phyloP scores from a whole-genome alignment of 2,329 filamentous ascomycete species.

The Sclerotiophoma versabilis region DNA sequence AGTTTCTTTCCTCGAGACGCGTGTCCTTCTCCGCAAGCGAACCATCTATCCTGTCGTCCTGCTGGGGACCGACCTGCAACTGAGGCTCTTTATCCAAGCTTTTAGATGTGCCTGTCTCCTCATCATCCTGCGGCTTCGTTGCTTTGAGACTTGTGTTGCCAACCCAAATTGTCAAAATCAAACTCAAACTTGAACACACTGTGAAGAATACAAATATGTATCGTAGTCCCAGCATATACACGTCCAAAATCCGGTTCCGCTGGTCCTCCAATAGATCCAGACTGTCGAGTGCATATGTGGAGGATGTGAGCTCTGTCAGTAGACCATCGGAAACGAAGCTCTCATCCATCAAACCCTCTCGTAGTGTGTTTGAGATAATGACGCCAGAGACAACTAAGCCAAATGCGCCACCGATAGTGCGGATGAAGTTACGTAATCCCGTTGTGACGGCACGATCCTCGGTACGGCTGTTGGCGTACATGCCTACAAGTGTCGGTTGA shows the following conservation, averaged over 20 bases:
- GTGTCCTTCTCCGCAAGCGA: too few species aligned
- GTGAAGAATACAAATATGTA: slow-evolving; percentile 32
- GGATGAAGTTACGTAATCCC: slow-evolving; percentile 68
- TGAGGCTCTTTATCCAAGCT: too few species aligned
- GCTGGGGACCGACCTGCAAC: too few species aligned
- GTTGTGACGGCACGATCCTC: slow-evolving; percentile 68
- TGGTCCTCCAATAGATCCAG: slow-evolving; percentile 19
- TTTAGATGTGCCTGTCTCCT: slow-evolving; percentile 3
- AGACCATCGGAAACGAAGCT: slow-evolving; percentile 20
- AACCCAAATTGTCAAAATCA: slow-evolving; percentile 29
- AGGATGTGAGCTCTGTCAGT: slow-evolving; percentile 28
- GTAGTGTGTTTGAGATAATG: slow-evolving; percentile 28
- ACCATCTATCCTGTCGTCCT: too few species aligned
- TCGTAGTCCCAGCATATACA: slow-evolving; percentile 28
- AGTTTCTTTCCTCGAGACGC: too few species aligned
- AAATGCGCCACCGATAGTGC: slow-evolving; percentile 65
- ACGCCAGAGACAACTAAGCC: slow-evolving; percentile 60
- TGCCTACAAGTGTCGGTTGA: slow-evolving; percentile 62
- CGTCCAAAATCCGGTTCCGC: not conserved
- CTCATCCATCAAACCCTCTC: slow-evolving; percentile 11
- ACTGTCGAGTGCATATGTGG: slow-evolving; percentile 26
- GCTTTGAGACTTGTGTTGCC: slow-evolving; percentile 32
- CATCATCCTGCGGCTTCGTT: slow-evolving; percentile 26
- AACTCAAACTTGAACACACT: slow-evolving; percentile 22
- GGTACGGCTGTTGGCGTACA: slow-evolving; percentile 60